Evolutionary conservation across 192 early-diverging fungal species (phyloP), one percentile per base, ranked within the genome.

Genomic region (Bifiguratus adelaidae): DNA sequence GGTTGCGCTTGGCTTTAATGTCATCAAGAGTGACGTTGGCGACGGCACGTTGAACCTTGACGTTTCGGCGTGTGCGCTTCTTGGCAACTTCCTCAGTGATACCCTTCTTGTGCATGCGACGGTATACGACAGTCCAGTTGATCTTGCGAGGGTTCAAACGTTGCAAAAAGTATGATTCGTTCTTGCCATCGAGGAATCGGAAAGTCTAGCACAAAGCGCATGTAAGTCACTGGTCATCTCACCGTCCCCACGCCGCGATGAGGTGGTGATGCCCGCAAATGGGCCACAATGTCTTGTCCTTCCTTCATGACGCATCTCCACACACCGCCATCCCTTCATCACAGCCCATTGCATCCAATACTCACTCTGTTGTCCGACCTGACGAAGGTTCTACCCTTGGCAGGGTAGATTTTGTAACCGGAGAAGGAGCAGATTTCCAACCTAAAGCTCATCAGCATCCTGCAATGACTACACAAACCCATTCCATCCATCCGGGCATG

Each of bases 361-460:
- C 75, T 40, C 68, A 91, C 89, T 60, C 80, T 82, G 78, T 68
- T 83, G 85, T 99, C 96, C 51, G 70, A 53, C 46, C 86, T 86
- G 62, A 99, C 83, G 65, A 78, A 99, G 49, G 85, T 76, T 80
- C 85, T 90, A 52, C 96, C 96, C 71, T 91, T 89, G 67, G 88
- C 89, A 45, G 96, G 96, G 82, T 99, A 96, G 86, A 99, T 97
- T 84, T 96, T 96, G 81, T 85, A 87, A 59, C 92, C 90, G 57
- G 92, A 95, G 71, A 99, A 97, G 64, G 86, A 82, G 81, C 93
- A 96, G 64, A 79, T 76, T 73, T 92, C 88, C 60, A 84, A 76
- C 80, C 85, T 92, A 48, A 9, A n/a, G n/a, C n/a, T n/a, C n/a
- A n/a, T n/a, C n/a, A n/a, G n/a, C n/a, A n/a, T n/a, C n/a, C n/a